Percentiles rank a stretch among this genome's conserved stretches.
These are phyloP conservation scores for Diaporthe destruens DNA, from an alignment of 2,329 filamentous ascomycete genomes.

Conservation along the genomic window DNA sequence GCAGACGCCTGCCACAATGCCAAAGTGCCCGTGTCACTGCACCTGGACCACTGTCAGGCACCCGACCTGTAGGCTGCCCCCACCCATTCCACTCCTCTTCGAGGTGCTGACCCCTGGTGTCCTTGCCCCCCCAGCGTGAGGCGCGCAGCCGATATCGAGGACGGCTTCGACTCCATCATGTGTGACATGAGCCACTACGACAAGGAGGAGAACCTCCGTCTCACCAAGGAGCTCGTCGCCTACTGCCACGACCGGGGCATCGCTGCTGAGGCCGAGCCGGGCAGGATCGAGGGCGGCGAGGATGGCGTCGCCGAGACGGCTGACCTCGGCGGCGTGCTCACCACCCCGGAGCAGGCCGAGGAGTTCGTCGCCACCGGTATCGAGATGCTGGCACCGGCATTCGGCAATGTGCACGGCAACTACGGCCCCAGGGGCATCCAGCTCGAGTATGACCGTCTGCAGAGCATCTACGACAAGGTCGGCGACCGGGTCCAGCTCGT, in stretches of 20 bases:
- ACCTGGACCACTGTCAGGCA: constrained; percentile 76
- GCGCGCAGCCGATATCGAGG: constrained; percentile 64
- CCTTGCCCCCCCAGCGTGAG: constrained; percentile 55
- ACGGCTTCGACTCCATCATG: constrained; percentile 79
- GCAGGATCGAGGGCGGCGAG: constrained; percentile 69
- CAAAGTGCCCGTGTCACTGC: constrained; percentile 70
- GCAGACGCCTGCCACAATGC: constrained; percentile 68
- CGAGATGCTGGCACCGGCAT: constrained; percentile 80
- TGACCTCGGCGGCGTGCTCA: constrained; percentile 65
- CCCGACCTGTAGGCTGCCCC: constrained; percentile 60
- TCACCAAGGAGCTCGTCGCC: constrained; percentile 71
- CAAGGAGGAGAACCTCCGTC: constrained; percentile 73
- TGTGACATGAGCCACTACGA: constrained; percentile 80
- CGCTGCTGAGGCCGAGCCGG: constrained; percentile 76
- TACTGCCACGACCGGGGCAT: constrained; percentile 75
- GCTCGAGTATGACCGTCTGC: constrained; percentile 68
- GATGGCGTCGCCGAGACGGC: constrained; percentile 76
- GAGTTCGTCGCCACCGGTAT: constrained; percentile 80
- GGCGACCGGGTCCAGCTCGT: constrained; percentile 61
- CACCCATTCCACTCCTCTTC: not conserved
- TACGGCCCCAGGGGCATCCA: constrained; percentile 75
- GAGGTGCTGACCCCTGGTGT: not conserved
- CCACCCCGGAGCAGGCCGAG: constrained; percentile 76
- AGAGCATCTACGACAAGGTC: constrained; percentile 58
- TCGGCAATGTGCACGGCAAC: constrained; percentile 82